Evolutionary conservation across 2,329 filamentous ascomycete species (phyloP), one percentile per base, ranked within the genome.

Genomic region (Colletotrichum higginsianum): DNA sequence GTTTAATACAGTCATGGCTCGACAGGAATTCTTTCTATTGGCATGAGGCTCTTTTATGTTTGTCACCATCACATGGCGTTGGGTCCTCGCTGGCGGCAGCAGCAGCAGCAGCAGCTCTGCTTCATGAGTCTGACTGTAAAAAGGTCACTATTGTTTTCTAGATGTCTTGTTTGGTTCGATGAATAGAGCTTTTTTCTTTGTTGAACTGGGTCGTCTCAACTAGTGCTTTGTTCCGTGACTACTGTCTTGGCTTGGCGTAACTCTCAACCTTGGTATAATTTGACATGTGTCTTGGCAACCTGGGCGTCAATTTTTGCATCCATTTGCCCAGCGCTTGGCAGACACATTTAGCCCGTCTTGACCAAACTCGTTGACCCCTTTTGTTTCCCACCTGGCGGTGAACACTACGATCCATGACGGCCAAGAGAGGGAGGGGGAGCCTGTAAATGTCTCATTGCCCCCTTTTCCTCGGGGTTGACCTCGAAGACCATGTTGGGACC

Each of bases 1-100:
- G 58, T 72, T 63, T 64, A 69, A 68, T 69, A 68, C 47, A 69
- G 65, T 68, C 69, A 72, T 47, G 58, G 40, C 69, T 71, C 65
- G 69, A 64, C 58, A 64, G 65, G 47, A 56, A 38, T 30, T 66
- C 49, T 55, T 30, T 47, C 21, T 30, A 44, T 56, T 72, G 65
- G 65, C 65, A 69, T 60, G 65, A 68, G 58, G 65, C 65, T 66
- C 67, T 68, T 68, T 69, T 63, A 46, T 64, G 65, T 69, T 67
- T 52, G 26, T 60, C 46, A 58, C 61, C 65, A 71, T 64, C 40
- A 72, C 50, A 71, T 63, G 69, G 69, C 69, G 69, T 72, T 72
- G 60, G 69, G 58, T 58, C 69, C 60, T 68, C 58, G 15, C 30
- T 68, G 53, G 58, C 58, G 2, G 8, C 30, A 11, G 35, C 35